These are phyloP conservation scores for Trichoderma asperelloides DNA, from an alignment of 495 filamentous ascomycete genomes.

Conservation along the genomic window DNA sequence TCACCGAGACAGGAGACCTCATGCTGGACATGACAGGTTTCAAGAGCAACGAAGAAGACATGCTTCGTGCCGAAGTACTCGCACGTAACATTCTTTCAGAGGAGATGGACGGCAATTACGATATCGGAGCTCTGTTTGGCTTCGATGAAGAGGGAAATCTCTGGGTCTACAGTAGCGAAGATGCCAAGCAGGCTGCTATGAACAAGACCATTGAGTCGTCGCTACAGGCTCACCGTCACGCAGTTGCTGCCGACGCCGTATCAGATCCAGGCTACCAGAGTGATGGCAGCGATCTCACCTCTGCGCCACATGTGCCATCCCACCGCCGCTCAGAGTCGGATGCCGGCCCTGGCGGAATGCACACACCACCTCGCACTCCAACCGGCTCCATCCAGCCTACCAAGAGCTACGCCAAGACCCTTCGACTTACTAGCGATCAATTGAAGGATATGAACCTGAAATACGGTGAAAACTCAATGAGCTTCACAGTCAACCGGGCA, in stretches of 20 bases:
- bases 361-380: slow-evolving; percentile 73
- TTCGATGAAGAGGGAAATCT: slow-evolving; percentile 92
- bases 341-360: slow-evolving; percentile 52
- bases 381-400: slow-evolving; percentile 48
- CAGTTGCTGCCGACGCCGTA: slow-evolving; percentile 57
- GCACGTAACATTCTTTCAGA: slow-evolving; percentile 94
- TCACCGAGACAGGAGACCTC: slow-evolving; percentile 88
- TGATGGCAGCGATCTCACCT: slow-evolving; percentile 43
- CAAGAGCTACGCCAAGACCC: slow-evolving; percentile 89
- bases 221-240: slow-evolving; percentile 15
- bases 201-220: slow-evolving; percentile 36
- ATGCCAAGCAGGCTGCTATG: slow-evolving; percentile 73
- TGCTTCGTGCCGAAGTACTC: slow-evolving; percentile 79
- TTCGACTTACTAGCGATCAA: slow-evolving; percentile 93
- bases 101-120: slow-evolving; percentile 89
- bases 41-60: slow-evolving; percentile 86
- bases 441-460: slow-evolving; percentile 79
- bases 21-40: slow-evolving; percentile 99
- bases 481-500: slow-evolving; percentile 91
- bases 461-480: slow-evolving; percentile 79
- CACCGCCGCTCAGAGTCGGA: slow-evolving; percentile 58
- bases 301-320: slow-evolving; percentile 26
- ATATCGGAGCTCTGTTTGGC: slow-evolving; percentile 90
- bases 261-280: slow-evolving; percentile 95
- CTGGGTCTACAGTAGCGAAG: slow-evolving; percentile 98